phyloP scores from a whole-genome alignment of 352 stramenopile species.

The Globisporangium paroecandrum region DNA sequence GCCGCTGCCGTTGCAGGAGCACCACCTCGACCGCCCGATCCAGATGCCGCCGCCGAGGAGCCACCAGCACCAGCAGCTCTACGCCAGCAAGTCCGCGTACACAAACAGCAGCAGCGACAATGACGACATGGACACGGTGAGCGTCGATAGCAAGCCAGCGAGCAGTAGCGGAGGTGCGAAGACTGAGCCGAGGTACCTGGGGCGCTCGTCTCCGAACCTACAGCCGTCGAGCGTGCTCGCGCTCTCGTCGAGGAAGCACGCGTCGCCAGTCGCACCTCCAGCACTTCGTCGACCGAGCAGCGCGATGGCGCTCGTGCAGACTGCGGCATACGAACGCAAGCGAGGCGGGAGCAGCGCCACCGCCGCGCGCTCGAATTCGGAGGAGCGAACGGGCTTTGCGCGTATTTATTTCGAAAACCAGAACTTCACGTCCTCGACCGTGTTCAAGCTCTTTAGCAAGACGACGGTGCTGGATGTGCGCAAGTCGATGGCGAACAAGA shows the following conservation, averaged over 20 bases:
- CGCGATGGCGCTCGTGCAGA: not conserved
- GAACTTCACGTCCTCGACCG: conserved; percentile 77
- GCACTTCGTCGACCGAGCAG: conserved; percentile 11
- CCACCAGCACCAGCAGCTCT: conserved; percentile 8
- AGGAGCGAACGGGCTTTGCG: conserved; percentile 67
- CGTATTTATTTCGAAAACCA: conserved; percentile 85
- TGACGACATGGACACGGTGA: conserved; percentile 15
- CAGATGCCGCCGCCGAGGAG: not conserved
- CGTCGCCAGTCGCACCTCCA: not conserved
- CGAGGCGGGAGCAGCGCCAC: conserved; percentile 7
- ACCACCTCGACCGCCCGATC: conserved; percentile 17
- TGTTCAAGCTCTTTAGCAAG: conserved; percentile 66
- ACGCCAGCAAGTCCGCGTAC: conserved; percentile 5
- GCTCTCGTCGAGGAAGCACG: conserved; percentile 12
- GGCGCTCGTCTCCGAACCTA: conserved; percentile 12
- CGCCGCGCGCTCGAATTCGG: conserved; percentile 18
- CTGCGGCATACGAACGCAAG: conserved; percentile 18
- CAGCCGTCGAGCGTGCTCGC: conserved; percentile 20
- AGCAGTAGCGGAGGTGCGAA: conserved; percentile 1
- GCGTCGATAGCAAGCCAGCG: conserved; percentile 13
- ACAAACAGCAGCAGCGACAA: conserved; percentile 16
- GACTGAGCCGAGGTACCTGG: conserved; percentile 5
- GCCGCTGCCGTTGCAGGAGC: conserved; percentile 17
- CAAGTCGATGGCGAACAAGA: conserved; percentile 78
- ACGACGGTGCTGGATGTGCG: conserved; percentile 76